Evolutionary conservation across 495 filamentous ascomycete species (phyloP).

Genomic region (Aspergillus egyptiacus): DNA sequence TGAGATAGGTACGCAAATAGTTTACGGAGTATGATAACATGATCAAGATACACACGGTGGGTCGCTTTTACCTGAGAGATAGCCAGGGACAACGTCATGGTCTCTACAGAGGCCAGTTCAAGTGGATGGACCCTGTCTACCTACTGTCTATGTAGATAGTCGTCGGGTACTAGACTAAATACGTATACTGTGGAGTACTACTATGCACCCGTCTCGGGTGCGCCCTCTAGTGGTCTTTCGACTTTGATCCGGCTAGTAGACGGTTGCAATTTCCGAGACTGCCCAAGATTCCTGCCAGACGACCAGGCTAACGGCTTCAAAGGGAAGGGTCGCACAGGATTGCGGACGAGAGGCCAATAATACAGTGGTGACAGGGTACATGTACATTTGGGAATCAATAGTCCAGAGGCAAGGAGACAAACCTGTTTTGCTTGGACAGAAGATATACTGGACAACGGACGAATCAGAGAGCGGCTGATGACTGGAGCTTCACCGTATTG

Average conservation of each 20-base stretch:
- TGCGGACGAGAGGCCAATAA: not conserved
- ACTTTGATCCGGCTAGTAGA: constrained; percentile 4
- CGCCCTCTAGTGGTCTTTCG: not conserved
- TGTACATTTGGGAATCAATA: too few relatives aligned
- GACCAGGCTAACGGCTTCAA: too few relatives aligned
- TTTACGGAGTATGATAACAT: not conserved
- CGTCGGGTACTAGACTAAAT: not conserved
- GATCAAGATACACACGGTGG: not conserved
- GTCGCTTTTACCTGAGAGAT: not conserved
- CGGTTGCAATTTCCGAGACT: constrained; percentile 11
- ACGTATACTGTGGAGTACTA: not conserved
- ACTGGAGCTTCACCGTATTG: not conserved
- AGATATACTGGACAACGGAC: constrained; percentile 2
- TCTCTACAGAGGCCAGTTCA: not conserved
- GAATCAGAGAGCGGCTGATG: constrained; percentile 6
- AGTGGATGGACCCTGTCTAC: not conserved
- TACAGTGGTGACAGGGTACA: too few relatives aligned
- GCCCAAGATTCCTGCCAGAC: not conserved
- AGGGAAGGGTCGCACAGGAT: not conserved
- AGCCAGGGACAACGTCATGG: constrained; percentile 4
- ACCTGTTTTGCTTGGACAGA: constrained; percentile 12
- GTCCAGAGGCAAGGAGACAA: constrained; percentile 4
- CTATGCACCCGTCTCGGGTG: not conserved
- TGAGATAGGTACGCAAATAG: not conserved
- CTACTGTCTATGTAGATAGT: not conserved